Evolutionary conservation across 495 filamentous ascomycete species (phyloP).

Genomic region (Aspergillus sclerotiicarbonarius): DNA sequence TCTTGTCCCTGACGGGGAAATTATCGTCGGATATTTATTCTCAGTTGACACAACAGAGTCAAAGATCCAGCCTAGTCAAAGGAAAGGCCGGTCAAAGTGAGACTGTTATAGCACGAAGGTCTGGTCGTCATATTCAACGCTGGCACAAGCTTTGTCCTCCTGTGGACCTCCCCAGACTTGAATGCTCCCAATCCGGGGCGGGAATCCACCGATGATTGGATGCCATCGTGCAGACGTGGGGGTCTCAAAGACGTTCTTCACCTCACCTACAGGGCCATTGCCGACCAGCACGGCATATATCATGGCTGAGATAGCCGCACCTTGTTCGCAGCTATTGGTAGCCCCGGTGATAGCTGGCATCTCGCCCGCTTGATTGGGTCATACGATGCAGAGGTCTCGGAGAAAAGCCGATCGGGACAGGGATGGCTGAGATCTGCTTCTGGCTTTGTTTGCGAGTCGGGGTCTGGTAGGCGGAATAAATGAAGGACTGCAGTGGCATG

Average conservation of each 20-base stretch:
- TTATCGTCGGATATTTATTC: too few species aligned
- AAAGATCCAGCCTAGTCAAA: too few species aligned
- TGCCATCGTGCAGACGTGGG: not conserved
- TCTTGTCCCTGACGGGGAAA: too few species aligned
- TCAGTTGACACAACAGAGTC: too few species aligned
- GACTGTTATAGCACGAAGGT: not conserved
- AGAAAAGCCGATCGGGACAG: not conserved
- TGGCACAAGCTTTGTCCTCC: not conserved
- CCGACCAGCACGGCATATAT: not conserved
- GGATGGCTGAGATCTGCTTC: not conserved
- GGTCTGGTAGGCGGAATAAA: not conserved
- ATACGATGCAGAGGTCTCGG: constrained; percentile 1
- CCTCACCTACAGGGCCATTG: not conserved
- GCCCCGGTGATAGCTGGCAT: not conserved
- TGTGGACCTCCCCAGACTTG: not conserved
- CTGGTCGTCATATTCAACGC: not conserved
- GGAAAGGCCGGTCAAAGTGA: not conserved
- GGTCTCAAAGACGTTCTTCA: not conserved
- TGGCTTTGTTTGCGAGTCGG: too few species aligned
- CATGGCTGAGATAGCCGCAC: not conserved
- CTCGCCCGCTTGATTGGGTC: not conserved
- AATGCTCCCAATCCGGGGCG: not conserved
- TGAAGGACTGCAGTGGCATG: not conserved
- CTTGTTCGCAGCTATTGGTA: too few species aligned
- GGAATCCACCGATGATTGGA: not conserved